Conservation (phyloP, 148 eudicot species). For the Talinum fruticosum region DNA sequence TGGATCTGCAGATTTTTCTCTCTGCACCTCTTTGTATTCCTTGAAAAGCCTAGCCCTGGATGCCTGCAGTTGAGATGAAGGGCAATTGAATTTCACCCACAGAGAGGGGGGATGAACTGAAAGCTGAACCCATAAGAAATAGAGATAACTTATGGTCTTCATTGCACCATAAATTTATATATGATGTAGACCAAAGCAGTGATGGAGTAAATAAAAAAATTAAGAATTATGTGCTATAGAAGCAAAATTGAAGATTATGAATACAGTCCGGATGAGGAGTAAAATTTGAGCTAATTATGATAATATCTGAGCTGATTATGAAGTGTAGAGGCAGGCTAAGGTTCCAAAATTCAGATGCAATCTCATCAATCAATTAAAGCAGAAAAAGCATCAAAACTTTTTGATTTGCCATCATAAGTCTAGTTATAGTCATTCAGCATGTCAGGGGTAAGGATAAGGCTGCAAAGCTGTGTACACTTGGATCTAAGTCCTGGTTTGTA, state of each 20-base stretch:
- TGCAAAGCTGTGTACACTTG: too few relatives aligned
- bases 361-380: neutral
- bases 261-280: too few relatives aligned
- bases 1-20: slow-evolving; percentile 87
- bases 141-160: neutral
- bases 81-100: neutral
- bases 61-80: slow-evolving; percentile 41
- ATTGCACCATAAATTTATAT: neutral
- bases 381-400: neutral
- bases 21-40: slow-evolving; percentile 92
- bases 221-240: neutral
- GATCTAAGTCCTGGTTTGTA: too few relatives aligned
- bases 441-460: neutral
- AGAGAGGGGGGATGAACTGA: neutral
- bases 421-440: neutral
- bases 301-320: neutral
- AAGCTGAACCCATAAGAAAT: neutral
- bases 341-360: neutral
- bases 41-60: slow-evolving; percentile 94
- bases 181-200: neutral
- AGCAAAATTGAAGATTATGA: neutral
- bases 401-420: neutral
- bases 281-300: neutral
- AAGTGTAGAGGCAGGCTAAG: neutral
- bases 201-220: neutral